Percentiles rank a stretch among this genome's conserved stretches.
Evolutionary conservation across 371 early-diverging fungal genomes (phyloP).

Genomic region (Circinella umbellata): DNA sequence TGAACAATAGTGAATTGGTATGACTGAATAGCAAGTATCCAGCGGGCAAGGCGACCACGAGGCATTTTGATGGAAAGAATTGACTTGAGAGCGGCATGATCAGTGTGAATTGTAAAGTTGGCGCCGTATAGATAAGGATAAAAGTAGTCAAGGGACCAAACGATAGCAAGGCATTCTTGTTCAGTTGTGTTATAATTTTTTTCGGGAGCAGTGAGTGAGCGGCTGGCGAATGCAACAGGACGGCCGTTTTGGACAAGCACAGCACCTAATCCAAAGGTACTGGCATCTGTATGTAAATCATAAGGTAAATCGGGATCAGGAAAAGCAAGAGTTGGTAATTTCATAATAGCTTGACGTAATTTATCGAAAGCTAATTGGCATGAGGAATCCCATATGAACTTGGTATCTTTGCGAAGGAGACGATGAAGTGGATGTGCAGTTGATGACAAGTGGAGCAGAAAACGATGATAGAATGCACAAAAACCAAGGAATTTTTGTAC

Average conservation of each 20-base stretch:
- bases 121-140: conserved; percentile 18
- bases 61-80: background rate
- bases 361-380: too few relatives aligned
- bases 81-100: conserved; percentile 16
- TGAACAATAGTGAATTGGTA: background rate
- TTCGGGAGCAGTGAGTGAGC: background rate
- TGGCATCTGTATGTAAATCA: conserved; percentile 18
- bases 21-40: background rate
- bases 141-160: conserved; percentile 14
- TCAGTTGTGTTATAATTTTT: background rate
- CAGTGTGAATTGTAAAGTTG: conserved; percentile 19
- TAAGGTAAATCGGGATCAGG: conserved; percentile 1
- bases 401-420: too few relatives aligned
- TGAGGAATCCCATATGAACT: too few relatives aligned
- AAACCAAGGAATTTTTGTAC: too few relatives aligned
- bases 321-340: too few relatives aligned
- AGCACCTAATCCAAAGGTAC: conserved; percentile 13
- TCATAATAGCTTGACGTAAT: too few relatives aligned
- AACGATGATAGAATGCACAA: too few relatives aligned
- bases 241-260: conserved; percentile 8
- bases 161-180: too few relatives aligned
- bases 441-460: too few relatives aligned
- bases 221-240: conserved; percentile 23
- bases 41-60: background rate
- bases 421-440: too few relatives aligned